Percentiles rank a stretch among this genome's conserved stretches.
Evolutionary conservation across 257 asterid species (phyloP).

Genomic region (Anisodus acutangulus): DNA sequence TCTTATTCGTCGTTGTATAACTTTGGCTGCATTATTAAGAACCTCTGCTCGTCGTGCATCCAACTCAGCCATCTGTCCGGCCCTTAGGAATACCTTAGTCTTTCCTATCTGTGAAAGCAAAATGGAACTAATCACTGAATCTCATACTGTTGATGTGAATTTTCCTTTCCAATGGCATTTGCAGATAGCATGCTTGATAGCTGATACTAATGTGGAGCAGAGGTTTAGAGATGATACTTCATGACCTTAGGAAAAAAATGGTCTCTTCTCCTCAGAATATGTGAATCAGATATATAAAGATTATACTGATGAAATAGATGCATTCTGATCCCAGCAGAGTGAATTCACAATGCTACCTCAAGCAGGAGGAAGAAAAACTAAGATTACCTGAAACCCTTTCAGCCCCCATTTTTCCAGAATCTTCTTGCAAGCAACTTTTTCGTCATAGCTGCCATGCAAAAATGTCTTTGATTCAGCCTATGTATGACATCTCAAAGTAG

Average conservation of each 20-base stretch:
- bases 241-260: slow-evolving; percentile 18
- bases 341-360: background rate
- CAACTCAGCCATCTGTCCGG: slow-evolving; percentile 98
- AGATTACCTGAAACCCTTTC: slow-evolving; percentile 83
- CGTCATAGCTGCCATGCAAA: slow-evolving; percentile 72
- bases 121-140: slow-evolving; percentile 26
- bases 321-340: slow-evolving; percentile 15
- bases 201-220: background rate
- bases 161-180: slow-evolving; percentile 12
- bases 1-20: slow-evolving; percentile 76
- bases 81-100: slow-evolving; percentile 97
- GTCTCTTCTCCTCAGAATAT: background rate
- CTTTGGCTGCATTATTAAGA: slow-evolving; percentile 80
- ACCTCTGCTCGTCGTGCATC: slow-evolving; percentile 97
- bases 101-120: slow-evolving; percentile 73
- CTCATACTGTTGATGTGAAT: background rate
- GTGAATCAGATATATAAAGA: slow-evolving; percentile 17
- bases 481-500: slow-evolving; percentile 22
- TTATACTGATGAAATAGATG: background rate
- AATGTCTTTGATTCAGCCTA: slow-evolving; percentile 33
- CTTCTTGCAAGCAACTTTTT: slow-evolving; percentile 77
- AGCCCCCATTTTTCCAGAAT: slow-evolving; percentile 91
- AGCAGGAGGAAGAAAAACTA: background rate
- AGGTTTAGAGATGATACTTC: background rate
- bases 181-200: background rate